A percentile compares a stretch with the other conserved stretches of the same genome.
Evolutionary conservation across 768 basidiomycete genomes (phyloP).

Genomic region (Boletellus sp.): DNA sequence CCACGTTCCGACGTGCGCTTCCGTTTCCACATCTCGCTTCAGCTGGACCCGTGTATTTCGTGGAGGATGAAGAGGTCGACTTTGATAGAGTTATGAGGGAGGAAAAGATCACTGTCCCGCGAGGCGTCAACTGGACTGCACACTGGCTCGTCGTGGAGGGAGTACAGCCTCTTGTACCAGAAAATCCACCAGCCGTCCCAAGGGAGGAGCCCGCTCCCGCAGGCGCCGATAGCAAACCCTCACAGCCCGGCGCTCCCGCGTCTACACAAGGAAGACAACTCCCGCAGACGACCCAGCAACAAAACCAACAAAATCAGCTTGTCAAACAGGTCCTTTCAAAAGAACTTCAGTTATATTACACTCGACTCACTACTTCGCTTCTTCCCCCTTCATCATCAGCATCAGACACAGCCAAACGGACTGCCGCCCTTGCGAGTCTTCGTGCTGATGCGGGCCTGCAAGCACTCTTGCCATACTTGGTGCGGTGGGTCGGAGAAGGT

Average conservation of each 20-base stretch:
- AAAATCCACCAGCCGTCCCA: slow-evolving; percentile 86
- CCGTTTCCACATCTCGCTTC: slow-evolving; percentile 41
- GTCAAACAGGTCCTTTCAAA: slow-evolving; percentile 91
- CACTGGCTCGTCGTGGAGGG: slow-evolving; percentile 99
- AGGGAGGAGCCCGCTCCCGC: slow-evolving; percentile 42
- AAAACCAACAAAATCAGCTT: slow-evolving; percentile 64
- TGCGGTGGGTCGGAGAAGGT: slow-evolving; percentile 92
- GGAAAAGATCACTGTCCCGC: slow-evolving; percentile 78
- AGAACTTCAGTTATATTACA: slow-evolving; percentile 93
- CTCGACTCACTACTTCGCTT: slow-evolving; percentile 80
- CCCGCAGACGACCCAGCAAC: slow-evolving; percentile 33
- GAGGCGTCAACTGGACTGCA: slow-evolving; percentile 82
- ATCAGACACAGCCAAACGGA: slow-evolving; percentile 65
- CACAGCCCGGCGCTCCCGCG: slow-evolving; percentile 23
- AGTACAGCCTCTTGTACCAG: slow-evolving; percentile 92
- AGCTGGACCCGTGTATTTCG: slow-evolving; percentile 80
- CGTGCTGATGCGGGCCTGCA: slow-evolving; percentile 88
- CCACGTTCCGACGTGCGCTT: slow-evolving; percentile 42
- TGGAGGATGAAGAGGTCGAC: slow-evolving; percentile 97
- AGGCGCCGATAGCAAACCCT: slow-evolving; percentile 27
- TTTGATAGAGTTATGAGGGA: slow-evolving; percentile 87
- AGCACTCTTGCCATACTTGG: slow-evolving; percentile 87
- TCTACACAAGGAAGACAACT: slow-evolving; percentile 25
- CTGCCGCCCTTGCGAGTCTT: slow-evolving; percentile 87
- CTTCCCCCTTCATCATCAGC: slow-evolving; percentile 52